These are phyloP conservation scores for Diaporthe nobilis DNA, from an alignment of 2,329 filamentous ascomycete species.

Conservation along the genomic window DNA sequence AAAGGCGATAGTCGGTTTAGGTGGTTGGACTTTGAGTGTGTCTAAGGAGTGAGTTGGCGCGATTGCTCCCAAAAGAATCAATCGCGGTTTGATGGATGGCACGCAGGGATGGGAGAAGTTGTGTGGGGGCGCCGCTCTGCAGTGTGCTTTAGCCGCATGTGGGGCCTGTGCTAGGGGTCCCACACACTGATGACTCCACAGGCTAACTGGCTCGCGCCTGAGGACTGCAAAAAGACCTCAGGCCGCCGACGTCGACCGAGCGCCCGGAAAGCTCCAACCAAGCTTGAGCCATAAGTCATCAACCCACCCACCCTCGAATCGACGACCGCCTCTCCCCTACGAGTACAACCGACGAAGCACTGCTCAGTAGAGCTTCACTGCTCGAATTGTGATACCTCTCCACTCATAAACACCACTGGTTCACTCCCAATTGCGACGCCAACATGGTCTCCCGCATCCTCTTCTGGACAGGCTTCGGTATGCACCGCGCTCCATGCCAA, in stretches of 20 bases:
- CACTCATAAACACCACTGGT: constrained; percentile 34
- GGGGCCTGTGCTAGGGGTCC: constrained; percentile 23
- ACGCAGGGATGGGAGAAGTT: constrained; percentile 36
- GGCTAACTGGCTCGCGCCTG: neutral
- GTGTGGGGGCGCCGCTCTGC: constrained; percentile 21
- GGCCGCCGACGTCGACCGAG: constrained; percentile 37
- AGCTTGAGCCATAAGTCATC: constrained; percentile 35
- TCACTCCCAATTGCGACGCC: constrained; percentile 40
- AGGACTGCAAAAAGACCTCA: constrained; percentile 41
- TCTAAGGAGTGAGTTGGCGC: neutral
- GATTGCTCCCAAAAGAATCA: constrained; percentile 6
- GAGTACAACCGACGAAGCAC: constrained; percentile 32
- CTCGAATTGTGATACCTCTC: constrained; percentile 27
- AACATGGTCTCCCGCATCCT: constrained; percentile 76
- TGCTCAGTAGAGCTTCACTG: constrained; percentile 35
- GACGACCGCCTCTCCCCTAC: constrained; percentile 6
- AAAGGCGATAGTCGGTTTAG: neutral
- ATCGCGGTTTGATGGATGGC: constrained; percentile 26
- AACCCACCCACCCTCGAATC: constrained; percentile 11
- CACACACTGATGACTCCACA: constrained; percentile 5
- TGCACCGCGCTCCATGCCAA: constrained; percentile 51
- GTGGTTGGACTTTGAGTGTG: neutral
- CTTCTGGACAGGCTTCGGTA: constrained; percentile 95
- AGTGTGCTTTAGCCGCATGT: constrained; percentile 40
- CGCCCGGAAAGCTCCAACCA: constrained; percentile 38